A percentile compares a stretch with the other conserved stretches of the same genome.
phyloP scores from a whole-genome alignment of 2,329 filamentous ascomycete genomes.

The Alternaria dauci region DNA sequence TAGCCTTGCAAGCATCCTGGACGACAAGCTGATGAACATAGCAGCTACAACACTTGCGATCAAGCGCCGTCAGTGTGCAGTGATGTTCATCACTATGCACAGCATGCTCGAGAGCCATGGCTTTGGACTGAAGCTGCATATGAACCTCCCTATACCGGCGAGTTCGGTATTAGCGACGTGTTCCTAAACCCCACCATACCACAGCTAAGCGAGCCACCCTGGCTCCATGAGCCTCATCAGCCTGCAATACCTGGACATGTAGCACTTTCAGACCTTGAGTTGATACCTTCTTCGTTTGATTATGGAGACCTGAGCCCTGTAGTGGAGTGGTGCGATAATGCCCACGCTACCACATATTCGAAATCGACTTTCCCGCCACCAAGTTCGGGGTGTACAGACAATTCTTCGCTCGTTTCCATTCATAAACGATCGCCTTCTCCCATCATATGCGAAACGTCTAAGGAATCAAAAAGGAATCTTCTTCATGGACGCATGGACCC shows the following conservation, averaged over 20 bases:
- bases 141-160: not conserved
- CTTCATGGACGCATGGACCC: not conserved
- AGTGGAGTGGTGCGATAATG: not conserved
- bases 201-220: not conserved
- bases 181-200: not conserved
- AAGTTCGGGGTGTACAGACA: not conserved
- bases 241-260: not conserved
- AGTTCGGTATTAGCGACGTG: not conserved
- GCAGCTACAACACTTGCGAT: not conserved
- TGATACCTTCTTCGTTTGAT: not conserved
- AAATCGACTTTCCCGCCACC: not conserved
- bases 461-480: not conserved
- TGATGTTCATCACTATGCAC: fast-evolving
- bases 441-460: not conserved
- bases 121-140: not conserved
- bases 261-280: not conserved
- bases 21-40: not conserved
- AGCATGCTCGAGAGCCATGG: not conserved
- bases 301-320: not conserved
- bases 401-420: not conserved
- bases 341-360: not conserved
- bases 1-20: too few relatives aligned
- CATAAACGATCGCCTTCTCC: not conserved
- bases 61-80: not conserved
- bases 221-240: not conserved